Evolutionary conservation across 352 stramenopile genomes (phyloP), one percentile per base, ranked within the genome.

Genomic region (Hyaloperonospora brassicae): DNA sequence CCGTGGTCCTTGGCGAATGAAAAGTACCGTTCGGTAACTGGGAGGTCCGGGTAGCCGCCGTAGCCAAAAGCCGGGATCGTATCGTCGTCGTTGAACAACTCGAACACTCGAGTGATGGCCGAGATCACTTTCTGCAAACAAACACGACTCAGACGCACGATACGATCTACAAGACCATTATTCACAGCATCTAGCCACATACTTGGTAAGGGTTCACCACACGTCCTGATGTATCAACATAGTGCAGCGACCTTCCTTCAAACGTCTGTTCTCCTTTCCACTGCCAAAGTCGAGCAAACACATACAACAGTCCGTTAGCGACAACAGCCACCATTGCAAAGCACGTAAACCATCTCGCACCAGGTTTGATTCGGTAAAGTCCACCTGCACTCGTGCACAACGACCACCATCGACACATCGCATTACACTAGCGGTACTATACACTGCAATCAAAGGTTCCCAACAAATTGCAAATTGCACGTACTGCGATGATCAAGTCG

Each of bases 1-100:
- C 70, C 68, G 12, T 43, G 44, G 2, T 48, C 55, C 31, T 74
- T 59, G 6, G 64, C 57, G 27, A 93, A 79, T 11, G 75, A 60
- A 50, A 89, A 89, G 30, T 73, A 85, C 12, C 49, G 50, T 12
- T 78, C 57, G 7, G 23, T 48, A 55, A 60, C 10, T 11, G 55
- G 50, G 1, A 45, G 47, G 31, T 66, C 41, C 11, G 67, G 65
- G 31, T 83, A 64, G 1, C 39, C 83, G 14, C 79, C 79, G 46
- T 89, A 91, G 8, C 76, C 80, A 47, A 74, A 89, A 14, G 72
- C 72, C 8, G 81, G 81, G 49, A 93, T 90, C 14, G 79, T 72
- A 42, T 86, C 72, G 56, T 90, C 77, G 46, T 89, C 77, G 47
- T 87, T 78, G 47, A 91, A 93, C 8, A 70, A 58, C 59, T 87